phyloP scores from a whole-genome alignment of 768 basidiomycete genomes.

The Cystofilobasidium capitatum region DNA sequence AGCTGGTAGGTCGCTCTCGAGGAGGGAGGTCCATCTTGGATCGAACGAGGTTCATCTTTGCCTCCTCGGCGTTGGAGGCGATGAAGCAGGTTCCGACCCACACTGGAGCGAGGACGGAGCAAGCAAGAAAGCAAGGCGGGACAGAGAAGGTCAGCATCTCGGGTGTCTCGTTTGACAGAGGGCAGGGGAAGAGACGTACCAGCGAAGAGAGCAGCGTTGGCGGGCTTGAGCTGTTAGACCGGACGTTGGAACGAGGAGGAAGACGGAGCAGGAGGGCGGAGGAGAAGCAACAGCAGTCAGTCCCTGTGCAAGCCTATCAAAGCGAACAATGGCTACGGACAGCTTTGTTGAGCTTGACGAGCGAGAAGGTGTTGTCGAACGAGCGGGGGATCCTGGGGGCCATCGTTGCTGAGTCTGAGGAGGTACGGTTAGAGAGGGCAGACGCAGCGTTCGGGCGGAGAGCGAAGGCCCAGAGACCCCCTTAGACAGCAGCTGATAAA shows the following conservation, averaged over 20 bases:
- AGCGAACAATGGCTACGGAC: not conserved
- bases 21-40: conserved; percentile 8
- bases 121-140: not conserved
- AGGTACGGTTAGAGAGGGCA: too few species aligned
- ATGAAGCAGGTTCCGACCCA: conserved; percentile 14
- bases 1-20: not conserved
- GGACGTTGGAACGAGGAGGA: too few species aligned
- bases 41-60: conserved; percentile 15
- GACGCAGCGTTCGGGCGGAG: too few species aligned
- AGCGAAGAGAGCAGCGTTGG: not conserved
- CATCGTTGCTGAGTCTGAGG: not conserved
- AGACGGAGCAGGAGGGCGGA: not conserved
- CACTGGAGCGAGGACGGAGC: not conserved
- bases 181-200: not conserved
- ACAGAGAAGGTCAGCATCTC: not conserved
- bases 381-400: conserved; percentile 4
- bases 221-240: conserved; percentile 5
- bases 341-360: conserved; percentile 9
- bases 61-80: conserved; percentile 14
- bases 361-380: conserved; percentile 9
- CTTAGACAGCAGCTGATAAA: too few species aligned
- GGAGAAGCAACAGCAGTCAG: not conserved
- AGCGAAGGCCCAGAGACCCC: not conserved
- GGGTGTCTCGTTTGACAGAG: not conserved
- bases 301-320: not conserved